phyloP scores from a whole-genome alignment of 2,329 filamentous ascomycete genomes.

The Stromatinia cepivora region DNA sequence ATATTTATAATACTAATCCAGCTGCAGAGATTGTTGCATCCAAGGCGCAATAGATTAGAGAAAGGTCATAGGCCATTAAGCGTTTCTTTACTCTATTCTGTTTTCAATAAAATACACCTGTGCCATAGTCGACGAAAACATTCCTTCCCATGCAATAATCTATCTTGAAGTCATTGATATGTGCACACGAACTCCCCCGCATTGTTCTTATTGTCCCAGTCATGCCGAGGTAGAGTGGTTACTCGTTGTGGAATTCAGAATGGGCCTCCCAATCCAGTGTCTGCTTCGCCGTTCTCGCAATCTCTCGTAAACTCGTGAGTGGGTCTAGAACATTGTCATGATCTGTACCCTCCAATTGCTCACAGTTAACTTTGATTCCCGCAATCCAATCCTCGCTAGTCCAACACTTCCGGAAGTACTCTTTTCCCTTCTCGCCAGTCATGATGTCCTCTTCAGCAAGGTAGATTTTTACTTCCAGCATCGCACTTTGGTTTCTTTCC shows the following conservation, averaged over 20 bases:
- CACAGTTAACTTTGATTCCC: slow-evolving; percentile 42
- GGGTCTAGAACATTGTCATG: slow-evolving; percentile 43
- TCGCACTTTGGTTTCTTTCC: slow-evolving; percentile 22
- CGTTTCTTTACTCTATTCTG: slow-evolving; percentile 53
- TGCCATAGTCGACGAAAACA: slow-evolving; percentile 54
- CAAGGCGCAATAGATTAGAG: slow-evolving; percentile 61
- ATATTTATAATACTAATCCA: slow-evolving; percentile 41
- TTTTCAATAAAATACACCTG: slow-evolving; percentile 53
- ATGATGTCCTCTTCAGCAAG: slow-evolving; percentile 46
- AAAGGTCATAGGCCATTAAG: slow-evolving; percentile 27
- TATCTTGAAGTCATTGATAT: slow-evolving; percentile 8
- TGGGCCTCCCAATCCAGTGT: background rate
- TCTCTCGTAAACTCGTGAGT: slow-evolving; percentile 23
- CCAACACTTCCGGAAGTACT: slow-evolving; percentile 48
- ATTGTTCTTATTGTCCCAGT: background rate
- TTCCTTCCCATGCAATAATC: slow-evolving; percentile 22
- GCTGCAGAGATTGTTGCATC: slow-evolving; percentile 59
- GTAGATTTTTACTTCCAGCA: slow-evolving; percentile 29
- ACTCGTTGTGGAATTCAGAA: background rate
- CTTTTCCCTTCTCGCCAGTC: slow-evolving; percentile 45
- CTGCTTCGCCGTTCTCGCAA: slow-evolving; percentile 21
- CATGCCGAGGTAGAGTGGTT: background rate
- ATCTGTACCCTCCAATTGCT: slow-evolving; percentile 40
- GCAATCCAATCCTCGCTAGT: slow-evolving; percentile 34
- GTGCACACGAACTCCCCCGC: background rate